A percentile compares a stretch with the other conserved stretches of the same genome.
Conservation (phyloP, 2,329 filamentous ascomycete genomes). For the Chaetomiaceae sp. region DNA sequence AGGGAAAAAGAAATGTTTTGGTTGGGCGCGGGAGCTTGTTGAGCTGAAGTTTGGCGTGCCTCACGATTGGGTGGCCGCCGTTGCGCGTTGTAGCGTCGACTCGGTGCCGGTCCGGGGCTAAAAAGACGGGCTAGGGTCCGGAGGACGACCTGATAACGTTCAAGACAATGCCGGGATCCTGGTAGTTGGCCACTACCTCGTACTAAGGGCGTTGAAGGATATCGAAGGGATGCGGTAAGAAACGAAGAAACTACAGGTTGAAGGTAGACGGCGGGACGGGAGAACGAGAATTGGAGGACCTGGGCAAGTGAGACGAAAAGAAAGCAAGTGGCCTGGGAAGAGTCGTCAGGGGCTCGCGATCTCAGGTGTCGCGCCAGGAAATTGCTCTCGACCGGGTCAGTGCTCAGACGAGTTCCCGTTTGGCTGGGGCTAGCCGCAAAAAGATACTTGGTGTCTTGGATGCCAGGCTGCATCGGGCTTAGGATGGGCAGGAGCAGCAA, state of each 20-base stretch:
- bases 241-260: not conserved
- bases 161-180: no score
- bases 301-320: constrained; percentile 1
- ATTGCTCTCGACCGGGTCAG: constrained; percentile 23
- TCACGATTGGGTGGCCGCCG: constrained; percentile 11
- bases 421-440: constrained; percentile 18
- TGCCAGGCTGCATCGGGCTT: constrained; percentile 21
- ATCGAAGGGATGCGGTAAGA: constrained; percentile 1
- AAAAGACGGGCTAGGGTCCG: not conserved
- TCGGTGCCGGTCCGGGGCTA: constrained; percentile 10
- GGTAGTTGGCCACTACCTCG: no score
- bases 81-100: constrained; percentile 13
- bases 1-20: constrained; percentile 19
- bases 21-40: not conserved
- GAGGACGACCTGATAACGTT: no score
- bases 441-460: constrained; percentile 19
- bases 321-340: constrained; percentile 17
- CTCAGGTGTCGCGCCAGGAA: constrained; percentile 23
- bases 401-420: constrained; percentile 16
- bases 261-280: not conserved
- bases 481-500: constrained; percentile 12
- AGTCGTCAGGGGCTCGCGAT: constrained; percentile 26
- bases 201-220: constrained; percentile 1
- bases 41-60: constrained; percentile 17
- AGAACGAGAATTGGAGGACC: constrained; percentile 1